Percentiles rank a stretch among this genome's conserved stretches.
phyloP scores from a whole-genome alignment of 345 rosid genomes.

The Citrus glauca region DNA sequence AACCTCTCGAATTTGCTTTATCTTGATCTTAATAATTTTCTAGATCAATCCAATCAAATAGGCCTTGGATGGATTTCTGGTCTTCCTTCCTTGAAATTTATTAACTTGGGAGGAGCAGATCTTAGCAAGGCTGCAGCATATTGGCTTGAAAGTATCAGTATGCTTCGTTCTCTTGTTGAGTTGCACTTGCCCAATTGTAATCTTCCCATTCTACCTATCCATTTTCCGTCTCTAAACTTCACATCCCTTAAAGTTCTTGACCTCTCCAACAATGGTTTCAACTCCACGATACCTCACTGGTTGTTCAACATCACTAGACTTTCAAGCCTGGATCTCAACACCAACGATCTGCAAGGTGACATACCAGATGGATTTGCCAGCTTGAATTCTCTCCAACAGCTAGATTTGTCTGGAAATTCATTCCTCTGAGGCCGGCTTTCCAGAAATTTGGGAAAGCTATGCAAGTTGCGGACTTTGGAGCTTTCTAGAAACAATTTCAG shows the following conservation, averaged over 20 bases:
- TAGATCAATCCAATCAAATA: background rate
- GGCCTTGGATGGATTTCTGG: conserved; percentile 19
- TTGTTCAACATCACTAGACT: conserved; percentile 19
- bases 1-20: conserved; percentile 11
- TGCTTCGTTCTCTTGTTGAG: conserved; percentile 27
- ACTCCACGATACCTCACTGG: conserved; percentile 18
- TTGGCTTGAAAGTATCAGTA: conserved; percentile 22
- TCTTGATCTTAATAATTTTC: conserved; percentile 15
- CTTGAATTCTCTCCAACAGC: background rate
- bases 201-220: conserved; percentile 10
- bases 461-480: conserved; percentile 5
- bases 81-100: conserved; percentile 23
- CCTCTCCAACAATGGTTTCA: conserved; percentile 20
- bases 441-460: conserved; percentile 1
- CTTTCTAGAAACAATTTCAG: conserved; percentile 16
- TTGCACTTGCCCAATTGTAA: conserved; percentile 20
- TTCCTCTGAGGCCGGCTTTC: background rate
- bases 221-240: conserved; percentile 18
- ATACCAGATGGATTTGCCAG: conserved; percentile 8
- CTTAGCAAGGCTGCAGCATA: conserved; percentile 9
- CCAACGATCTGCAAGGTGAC: conserved; percentile 13
- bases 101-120: conserved; percentile 16
- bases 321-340: conserved; percentile 1
- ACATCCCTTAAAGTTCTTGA: conserved; percentile 17
- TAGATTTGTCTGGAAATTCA: conserved; percentile 12